Evolutionary conservation across 176 grass and related monocot genomes (phyloP), one percentile per base, ranked within the genome.

Genomic region (Canna indica): DNA sequence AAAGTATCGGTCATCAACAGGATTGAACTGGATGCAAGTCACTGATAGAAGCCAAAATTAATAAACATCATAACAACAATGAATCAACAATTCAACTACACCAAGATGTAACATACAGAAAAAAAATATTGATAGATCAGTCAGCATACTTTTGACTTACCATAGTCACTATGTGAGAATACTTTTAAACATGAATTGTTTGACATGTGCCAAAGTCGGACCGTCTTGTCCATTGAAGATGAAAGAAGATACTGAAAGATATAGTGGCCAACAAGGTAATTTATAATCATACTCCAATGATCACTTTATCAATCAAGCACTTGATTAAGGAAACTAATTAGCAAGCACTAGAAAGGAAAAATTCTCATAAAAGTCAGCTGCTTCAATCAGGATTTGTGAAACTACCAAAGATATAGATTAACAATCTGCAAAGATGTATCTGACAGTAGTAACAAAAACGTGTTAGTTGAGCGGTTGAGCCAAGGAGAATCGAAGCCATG

Each of bases 191-290:
- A 99, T 59, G 89, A 77, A 67, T 80, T 85, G 65, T 76, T 78
- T 60, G 78, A 85, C 38, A 99, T 90, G 73, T 99, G 78, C 94
- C 94, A 99, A 28, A 99, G 80, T 76, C 70, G 87, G 71, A 99
- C 94, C 53, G 94, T 99, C 75, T 99, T 99, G 73, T 99, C 94
- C 94, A 99, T 99, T 69, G 94, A 99, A 42, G 94, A 99, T 64
- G 94, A 99, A 90, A 99, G 80, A 77, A 99, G 83, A 76, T 80
- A 80, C 94, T 99, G 83, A 31, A 57, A 61, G 25, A 77, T 45
- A 7, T 20, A 66, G 25, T 58, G 11, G 45, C 54, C 22, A 28
- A 59, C 56, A 59, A 15, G 7, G 56, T 4, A 30, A 29, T 29
- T 29, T 59, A 59, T 26, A 14, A 59, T 26, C 56, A 59, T 11